Conservation (phyloP, 495 filamentous ascomycete species). For the Penicillium canescens region DNA sequence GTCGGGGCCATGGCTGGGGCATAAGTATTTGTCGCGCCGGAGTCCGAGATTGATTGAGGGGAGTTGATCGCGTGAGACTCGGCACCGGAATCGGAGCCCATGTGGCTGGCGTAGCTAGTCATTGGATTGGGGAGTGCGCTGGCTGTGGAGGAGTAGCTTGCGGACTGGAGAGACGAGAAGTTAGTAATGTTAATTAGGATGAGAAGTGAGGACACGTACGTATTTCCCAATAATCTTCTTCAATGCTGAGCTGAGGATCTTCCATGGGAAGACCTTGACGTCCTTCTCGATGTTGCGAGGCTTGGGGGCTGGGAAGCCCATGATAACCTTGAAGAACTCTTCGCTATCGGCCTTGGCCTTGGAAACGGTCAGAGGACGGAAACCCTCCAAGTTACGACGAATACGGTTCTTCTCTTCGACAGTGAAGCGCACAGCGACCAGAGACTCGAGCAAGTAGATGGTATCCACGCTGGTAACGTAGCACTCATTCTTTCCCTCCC, state of each 20-base stretch:
- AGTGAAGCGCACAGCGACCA: conserved; percentile 80
- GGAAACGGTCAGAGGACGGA: conserved; percentile 84
- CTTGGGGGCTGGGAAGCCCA: conserved; percentile 94
- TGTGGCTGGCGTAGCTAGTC: conserved; percentile 36
- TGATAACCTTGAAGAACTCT: conserved; percentile 97
- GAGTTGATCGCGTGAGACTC: conserved; percentile 42
- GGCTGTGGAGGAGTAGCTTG: conserved; percentile 53
- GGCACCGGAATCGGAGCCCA: conserved; percentile 43
- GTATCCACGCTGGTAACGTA: conserved; percentile 97
- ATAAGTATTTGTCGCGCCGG: conserved; percentile 35
- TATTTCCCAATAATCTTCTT: conserved; percentile 99
- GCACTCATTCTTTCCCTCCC: conserved; percentile 86
- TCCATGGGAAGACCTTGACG: conserved; percentile 97
- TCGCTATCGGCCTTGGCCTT: conserved; percentile 90
- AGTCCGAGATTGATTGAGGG: conserved; percentile 46
- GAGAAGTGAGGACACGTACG: conserved; percentile 50
- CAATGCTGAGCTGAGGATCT: conserved; percentile 73
- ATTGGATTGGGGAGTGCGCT: conserved; percentile 42
- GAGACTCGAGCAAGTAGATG: conserved; percentile 85
- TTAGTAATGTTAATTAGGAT: conserved; percentile 11
- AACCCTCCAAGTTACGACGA: conserved; percentile 89
- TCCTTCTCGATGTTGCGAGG: conserved; percentile 98
- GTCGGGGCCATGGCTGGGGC: conserved; percentile 23
- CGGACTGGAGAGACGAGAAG: conserved; percentile 35
- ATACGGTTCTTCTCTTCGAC: conserved; percentile 99